Evolutionary conservation across 129 eudicot species (phyloP), one percentile per base, ranked within the genome.

Genomic region (Artemisia tridentata): DNA sequence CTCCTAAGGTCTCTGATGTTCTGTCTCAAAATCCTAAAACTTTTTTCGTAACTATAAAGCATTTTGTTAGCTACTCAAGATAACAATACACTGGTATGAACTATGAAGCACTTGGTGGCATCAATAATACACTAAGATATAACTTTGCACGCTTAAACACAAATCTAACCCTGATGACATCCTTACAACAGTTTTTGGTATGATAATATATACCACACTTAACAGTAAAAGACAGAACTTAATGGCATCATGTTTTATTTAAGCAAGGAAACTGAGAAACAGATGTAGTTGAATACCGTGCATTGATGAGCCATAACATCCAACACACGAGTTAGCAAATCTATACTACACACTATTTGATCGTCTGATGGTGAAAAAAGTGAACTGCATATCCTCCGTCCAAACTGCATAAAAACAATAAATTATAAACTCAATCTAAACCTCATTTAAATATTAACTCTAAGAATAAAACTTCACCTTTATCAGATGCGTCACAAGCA

Each of bases 381-480:
- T 25, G 53, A 81, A 65, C 75, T 77, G 74, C 97, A 91, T 68
- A 83, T 77, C 81, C 77, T 87, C 74, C 56, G 78, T 20, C 80
- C 89, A 72, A 85, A 84, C 97, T 90, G 91, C 63, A 76, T 7
- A 63, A 27, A 20, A 69, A 65, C 58, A 15, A 38, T 13, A 27
- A 11, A 62, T 72, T 61, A 31, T 15, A 55, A 70, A 51, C 6
- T 61, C 5, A 66, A 55, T 53, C 9, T 53, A 9, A 54, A 55
- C 23, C 29, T 45, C 38, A 52, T 17, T 41, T 23, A 58, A 19
- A 52, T 10, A 17, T 38, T 38, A 38, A 38, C 45, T 2, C 10
- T 38, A 38, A 38, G 2, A 38, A 1, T 7, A 38, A 5, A 38
- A 7, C 10, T 46, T 74, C 69, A 93, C 98, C 98, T 93, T 90